These are phyloP conservation scores for Stemphylium lycopersici DNA, from an alignment of 2,329 filamentous ascomycete species.

Conservation along the genomic window DNA sequence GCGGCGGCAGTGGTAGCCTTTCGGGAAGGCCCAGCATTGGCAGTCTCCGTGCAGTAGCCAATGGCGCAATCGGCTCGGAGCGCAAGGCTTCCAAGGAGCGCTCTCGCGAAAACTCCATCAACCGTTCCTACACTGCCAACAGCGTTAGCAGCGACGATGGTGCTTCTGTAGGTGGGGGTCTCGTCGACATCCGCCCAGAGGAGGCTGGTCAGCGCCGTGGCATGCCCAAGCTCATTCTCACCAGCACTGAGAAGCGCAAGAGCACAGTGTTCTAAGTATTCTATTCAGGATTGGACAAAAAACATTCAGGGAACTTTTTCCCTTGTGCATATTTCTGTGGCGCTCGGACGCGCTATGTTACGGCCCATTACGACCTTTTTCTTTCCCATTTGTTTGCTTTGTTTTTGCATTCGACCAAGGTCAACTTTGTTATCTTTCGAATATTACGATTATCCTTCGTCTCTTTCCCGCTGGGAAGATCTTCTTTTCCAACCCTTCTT, in stretches of 20 bases:
- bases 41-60: slow-evolving; percentile 77
- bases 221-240: slow-evolving; percentile 85
- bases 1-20: slow-evolving; percentile 80
- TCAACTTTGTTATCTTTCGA: slow-evolving; percentile 26
- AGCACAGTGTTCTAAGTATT: slow-evolving; percentile 63
- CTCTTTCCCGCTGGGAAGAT: slow-evolving; percentile 30
- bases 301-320: slow-evolving; percentile 24
- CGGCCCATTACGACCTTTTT: slow-evolving; percentile 48
- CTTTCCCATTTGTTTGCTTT: slow-evolving; percentile 35
- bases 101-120: slow-evolving; percentile 42
- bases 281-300: slow-evolving; percentile 17
- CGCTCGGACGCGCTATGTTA: slow-evolving; percentile 38
- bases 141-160: slow-evolving; percentile 70
- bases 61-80: slow-evolving; percentile 86
- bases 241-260: slow-evolving; percentile 89
- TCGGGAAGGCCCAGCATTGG: slow-evolving; percentile 76
- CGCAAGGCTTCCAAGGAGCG: slow-evolving; percentile 64
- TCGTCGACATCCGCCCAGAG: slow-evolving; percentile 57
- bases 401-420: slow-evolving; percentile 32
- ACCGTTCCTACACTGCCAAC: slow-evolving; percentile 61
- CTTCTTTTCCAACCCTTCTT: slow-evolving; percentile 32
- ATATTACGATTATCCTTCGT: slow-evolving; percentile 42
- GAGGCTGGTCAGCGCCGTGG: slow-evolving; percentile 72
- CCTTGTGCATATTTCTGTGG: slow-evolving; percentile 47
- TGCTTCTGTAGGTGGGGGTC: slow-evolving; percentile 61